Percentiles rank a stretch among this genome's conserved stretches.
Conservation (phyloP, 805 yeast species). For the Ogataea trehaloabstinens region DNA sequence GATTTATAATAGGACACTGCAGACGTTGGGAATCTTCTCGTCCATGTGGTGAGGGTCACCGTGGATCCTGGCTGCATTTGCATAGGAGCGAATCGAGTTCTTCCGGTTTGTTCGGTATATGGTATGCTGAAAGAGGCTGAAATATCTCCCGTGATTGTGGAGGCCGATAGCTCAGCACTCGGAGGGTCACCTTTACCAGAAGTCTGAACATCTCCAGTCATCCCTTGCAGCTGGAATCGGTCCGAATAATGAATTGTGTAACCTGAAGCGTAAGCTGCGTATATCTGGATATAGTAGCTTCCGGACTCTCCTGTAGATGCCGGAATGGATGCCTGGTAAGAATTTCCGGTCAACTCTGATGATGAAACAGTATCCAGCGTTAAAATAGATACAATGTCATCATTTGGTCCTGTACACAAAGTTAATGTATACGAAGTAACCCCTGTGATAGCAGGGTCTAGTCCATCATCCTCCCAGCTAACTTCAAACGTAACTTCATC, state of each 20-base stretch:
- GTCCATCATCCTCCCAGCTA: slow-evolving; percentile 58
- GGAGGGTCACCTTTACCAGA: slow-evolving; percentile 51
- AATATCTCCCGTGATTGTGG: slow-evolving; percentile 39
- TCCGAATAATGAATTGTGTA: slow-evolving; percentile 64
- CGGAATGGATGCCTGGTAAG: slow-evolving; percentile 43
- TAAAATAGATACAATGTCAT: slow-evolving; percentile 40
- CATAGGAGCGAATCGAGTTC: slow-evolving; percentile 85
- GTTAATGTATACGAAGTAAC: slow-evolving; percentile 47
- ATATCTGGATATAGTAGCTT: slow-evolving; percentile 67
- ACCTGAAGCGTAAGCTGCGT: slow-evolving; percentile 39
- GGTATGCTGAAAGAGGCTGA: slow-evolving; percentile 62
- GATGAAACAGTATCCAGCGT: slow-evolving; percentile 32
- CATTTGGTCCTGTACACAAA: slow-evolving; percentile 68
- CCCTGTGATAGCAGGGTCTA: slow-evolving; percentile 43
- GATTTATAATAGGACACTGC: slow-evolving; percentile 61
- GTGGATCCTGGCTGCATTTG: slow-evolving; percentile 79
- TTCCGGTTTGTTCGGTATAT: slow-evolving; percentile 77
- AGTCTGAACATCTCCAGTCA: slow-evolving; percentile 63
- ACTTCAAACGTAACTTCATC: slow-evolving; percentile 39
- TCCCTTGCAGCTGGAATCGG: slow-evolving; percentile 63
- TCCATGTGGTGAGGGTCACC: slow-evolving; percentile 66
- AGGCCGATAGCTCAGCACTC: slow-evolving; percentile 33
- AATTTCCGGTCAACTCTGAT: slow-evolving; percentile 29
- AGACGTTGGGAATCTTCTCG: slow-evolving; percentile 65
- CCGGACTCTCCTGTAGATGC: slow-evolving; percentile 59